phyloP scores from a whole-genome alignment of 192 early-diverging fungal genomes.

The Dimargaris xerosporica region DNA sequence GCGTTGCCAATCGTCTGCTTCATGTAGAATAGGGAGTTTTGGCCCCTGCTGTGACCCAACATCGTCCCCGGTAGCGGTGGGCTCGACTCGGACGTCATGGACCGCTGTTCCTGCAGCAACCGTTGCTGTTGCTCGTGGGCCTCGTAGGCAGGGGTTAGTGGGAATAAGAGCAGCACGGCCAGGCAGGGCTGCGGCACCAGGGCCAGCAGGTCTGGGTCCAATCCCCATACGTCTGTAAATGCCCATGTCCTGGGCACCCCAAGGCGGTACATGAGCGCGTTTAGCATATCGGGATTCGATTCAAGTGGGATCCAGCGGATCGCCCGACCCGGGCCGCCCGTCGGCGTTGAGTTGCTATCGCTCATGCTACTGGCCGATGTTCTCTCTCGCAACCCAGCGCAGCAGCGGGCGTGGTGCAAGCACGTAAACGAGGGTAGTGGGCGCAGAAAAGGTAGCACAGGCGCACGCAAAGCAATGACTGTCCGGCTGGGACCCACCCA shows the following conservation, averaged over 20 bases:
- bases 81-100: slow-evolving; percentile 27
- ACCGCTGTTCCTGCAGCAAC: slow-evolving; percentile 23
- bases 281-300: slow-evolving; percentile 68
- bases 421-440: no score
- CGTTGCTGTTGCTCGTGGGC: slow-evolving; percentile 32
- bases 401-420: no score
- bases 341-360: no score
- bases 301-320: slow-evolving; percentile 74
- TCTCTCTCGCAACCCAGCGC: no score
- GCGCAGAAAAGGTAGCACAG: no score
- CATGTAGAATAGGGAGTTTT: slow-evolving; percentile 44
- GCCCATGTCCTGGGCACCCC: slow-evolving; percentile 44
- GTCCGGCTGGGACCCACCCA: no score
- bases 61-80: slow-evolving; percentile 13
- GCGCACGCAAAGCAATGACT: no score
- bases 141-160: slow-evolving; percentile 45
- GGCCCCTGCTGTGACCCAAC: slow-evolving; percentile 16
- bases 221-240: slow-evolving; percentile 69
- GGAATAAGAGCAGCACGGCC: slow-evolving; percentile 85
- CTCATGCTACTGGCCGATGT: no score
- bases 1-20: slow-evolving; percentile 82
- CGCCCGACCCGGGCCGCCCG: not conserved
- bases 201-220: slow-evolving; percentile 67
- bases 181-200: slow-evolving; percentile 69
- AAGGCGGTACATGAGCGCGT: slow-evolving; percentile 45